Evolutionary conservation across 176 grass and related monocot species (phyloP), one percentile per base, ranked within the genome.

Genomic region (Puccinellia tenuiflora): DNA sequence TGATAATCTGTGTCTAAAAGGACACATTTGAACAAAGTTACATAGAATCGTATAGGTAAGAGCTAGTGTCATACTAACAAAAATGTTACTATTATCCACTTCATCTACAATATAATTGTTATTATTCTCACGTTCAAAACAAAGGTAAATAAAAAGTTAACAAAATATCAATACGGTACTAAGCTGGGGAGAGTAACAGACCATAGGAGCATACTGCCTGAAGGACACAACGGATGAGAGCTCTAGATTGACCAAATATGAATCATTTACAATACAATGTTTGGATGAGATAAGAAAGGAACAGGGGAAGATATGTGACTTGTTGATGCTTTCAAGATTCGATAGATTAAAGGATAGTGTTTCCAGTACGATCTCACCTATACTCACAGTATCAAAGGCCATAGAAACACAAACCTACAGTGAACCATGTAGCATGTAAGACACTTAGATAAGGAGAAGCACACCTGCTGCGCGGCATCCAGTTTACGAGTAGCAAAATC

Each of bases 401-500:
- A 71, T 38, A 69, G 31, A 77, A 87, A 51, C 40, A 20, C 1
- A 71, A 20, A 4, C 53, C 47, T 76, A 47, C 42, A 88, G 40
- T 33, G 60, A 33, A 61, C 22, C 42, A 29, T 55, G 18, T 50
- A 77, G 28, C 83, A 74, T n/a, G 26, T 45, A 18, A 13, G n/a
- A 48, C 16, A 51, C 51, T 21, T 9, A 54, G 33, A 39, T 64
- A 79, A 79, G 12, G 75, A 84, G 54, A 70, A 77, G 34, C 85
- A 45, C 59, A 98, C 95, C 86, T 92, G 82, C 76, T 98, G 76
- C 63, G 90, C 79, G 34, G 67, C 57, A 52, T 66, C 86, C 73
- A 98, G 52, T 74, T 90, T 91, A 35, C 90, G 88, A 87, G 91
- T 87, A 47, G 74, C 85, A 59, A 45, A 20, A 66, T 70, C 84